Evolutionary conservation across 2,329 filamentous ascomycete genomes (phyloP), one percentile per base, ranked within the genome.

Genomic region (Phialophora expanda): DNA sequence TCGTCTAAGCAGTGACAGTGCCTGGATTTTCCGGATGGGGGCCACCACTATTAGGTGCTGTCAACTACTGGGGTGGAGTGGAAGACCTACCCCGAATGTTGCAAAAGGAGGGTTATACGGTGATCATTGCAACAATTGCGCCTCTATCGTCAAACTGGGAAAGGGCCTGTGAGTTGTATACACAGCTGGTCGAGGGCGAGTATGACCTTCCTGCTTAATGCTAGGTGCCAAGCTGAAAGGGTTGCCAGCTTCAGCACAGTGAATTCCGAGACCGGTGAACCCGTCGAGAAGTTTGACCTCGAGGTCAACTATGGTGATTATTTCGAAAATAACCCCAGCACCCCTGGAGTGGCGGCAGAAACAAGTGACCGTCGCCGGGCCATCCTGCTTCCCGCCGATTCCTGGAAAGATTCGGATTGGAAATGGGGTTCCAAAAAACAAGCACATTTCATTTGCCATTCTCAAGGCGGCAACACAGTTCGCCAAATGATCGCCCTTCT

Each of bases 371-470:
- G 38, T n/a, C 38, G 38, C 17, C 38, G 38, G 14, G 38, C 38
- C 4, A n/a, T 44, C 38, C 38, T 44, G 5, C 38, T 44, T 44
- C 17, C 38, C 17, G 38, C 17, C 14, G 3, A 17, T 7, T 44
- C 38, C 17, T 44, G 38, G 38, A 44, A 2, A 8, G 17, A 44
- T n/a, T 3, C 7, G 38, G 5, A 8, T 9, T 44, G 38, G 38
- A n/a, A n/a, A 44, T 44, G 38, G 38, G 38, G 38, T 1, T 6
- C 17, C 17, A 8, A n/a, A 44, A 44, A 17, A 44, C 32, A 44
- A 44, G 38, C 38, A n/a, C 38, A n/a, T 44, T 44, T 44, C 38
- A 44, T 44, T 44, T 44, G 38, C 38, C 38, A 44, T n/a, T 44
- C 38, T 44, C 38, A 44, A n/a, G 38, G 38, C 38, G 38, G 38